Conservation (phyloP, 75 land plant species). For the Cryptomeria japonica region DNA sequence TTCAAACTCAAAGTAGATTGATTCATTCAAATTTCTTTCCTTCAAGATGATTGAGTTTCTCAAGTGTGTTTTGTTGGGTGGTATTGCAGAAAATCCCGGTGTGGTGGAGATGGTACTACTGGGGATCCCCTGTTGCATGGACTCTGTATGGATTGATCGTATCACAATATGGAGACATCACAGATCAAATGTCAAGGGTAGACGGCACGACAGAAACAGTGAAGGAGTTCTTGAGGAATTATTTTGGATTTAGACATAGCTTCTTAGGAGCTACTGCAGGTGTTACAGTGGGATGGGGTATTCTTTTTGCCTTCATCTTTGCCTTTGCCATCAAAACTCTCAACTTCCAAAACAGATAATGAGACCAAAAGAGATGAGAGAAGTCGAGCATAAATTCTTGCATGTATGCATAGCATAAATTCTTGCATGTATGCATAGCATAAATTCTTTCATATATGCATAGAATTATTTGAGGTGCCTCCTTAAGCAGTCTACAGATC, state of each 20-base stretch:
- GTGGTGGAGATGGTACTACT: conserved; percentile 94
- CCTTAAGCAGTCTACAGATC: too few relatives aligned
- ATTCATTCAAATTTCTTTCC: not conserved
- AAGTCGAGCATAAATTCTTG: too few relatives aligned
- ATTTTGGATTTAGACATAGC: conserved; percentile 65
- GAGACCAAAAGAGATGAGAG: not conserved
- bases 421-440: too few relatives aligned
- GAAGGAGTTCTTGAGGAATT: conserved; percentile 23
- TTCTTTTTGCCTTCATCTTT: too few relatives aligned
- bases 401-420: too few relatives aligned
- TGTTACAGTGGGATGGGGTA: conserved; percentile 42
- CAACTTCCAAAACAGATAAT: conserved; percentile 52
- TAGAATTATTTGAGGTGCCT: too few relatives aligned
- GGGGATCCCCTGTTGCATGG: conserved; percentile 72
- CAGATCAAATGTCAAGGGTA: not conserved
- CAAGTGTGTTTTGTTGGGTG: not conserved
- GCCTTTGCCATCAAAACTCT: conserved; percentile 60
- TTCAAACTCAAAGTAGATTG: not conserved
- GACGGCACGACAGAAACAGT: conserved; percentile 20
- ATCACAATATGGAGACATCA: conserved; percentile 64
- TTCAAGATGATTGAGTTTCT: not conserved
- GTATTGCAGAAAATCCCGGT: conserved; percentile 57
- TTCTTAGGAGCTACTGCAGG: conserved; percentile 50
- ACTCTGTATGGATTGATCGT: conserved; percentile 62
- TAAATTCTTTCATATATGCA: too few relatives aligned